Base-by-base conservation (phyloP, 2,329 filamentous ascomycete species). In the Fusarium sp. region DNA sequence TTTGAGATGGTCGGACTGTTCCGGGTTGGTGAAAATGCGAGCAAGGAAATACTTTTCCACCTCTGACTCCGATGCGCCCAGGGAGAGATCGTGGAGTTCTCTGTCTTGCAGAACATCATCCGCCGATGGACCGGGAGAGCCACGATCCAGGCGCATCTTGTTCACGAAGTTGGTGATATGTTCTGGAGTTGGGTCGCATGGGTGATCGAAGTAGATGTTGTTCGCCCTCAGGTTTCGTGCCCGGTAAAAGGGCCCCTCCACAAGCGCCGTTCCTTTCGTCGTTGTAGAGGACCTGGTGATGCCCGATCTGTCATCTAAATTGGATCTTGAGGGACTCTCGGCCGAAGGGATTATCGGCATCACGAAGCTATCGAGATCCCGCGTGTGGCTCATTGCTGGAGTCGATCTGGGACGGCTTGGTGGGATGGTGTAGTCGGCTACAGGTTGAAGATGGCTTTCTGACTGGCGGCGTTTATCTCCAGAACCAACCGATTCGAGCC, bases 51-150 rank as follows among this genome's bases (percentile, higher is more conserved):
- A 64, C 0, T 45, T 8, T 20, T 61, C 54, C 4, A 72, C 63
- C 1, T 62, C 23, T 20, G 20, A 6, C 45, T 72, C 60, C 2
- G 7, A 25, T 10, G 30, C 18, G 2, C 39, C 57, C 6, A 37
- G 18, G n/a, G 10, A 11, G 2, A 73, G 35, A 2, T 11, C n/a
- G 0, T 63, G 5, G n/a, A 73, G 37, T 1, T 30, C 27, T 6
- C 1, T 9, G 39, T 73, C 62, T 45, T 57, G 41, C 10, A 5
- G 2, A 3, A 73, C 39, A 2, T 68, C 25, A 4, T 67, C 39
- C 3, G 14, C 16, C 6, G 64, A 50, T 6, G 62, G 61, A 6
- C 52, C 43, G 8, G 57, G 64, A 56, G 64, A 73, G n/a, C 45
- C 35, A 45, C 68, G 64, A 11, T 50, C 35, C 11, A 14, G 43